Evolutionary conservation across 495 filamentous ascomycete genomes (phyloP).

Genomic region (Trichocladium antarcticum): DNA sequence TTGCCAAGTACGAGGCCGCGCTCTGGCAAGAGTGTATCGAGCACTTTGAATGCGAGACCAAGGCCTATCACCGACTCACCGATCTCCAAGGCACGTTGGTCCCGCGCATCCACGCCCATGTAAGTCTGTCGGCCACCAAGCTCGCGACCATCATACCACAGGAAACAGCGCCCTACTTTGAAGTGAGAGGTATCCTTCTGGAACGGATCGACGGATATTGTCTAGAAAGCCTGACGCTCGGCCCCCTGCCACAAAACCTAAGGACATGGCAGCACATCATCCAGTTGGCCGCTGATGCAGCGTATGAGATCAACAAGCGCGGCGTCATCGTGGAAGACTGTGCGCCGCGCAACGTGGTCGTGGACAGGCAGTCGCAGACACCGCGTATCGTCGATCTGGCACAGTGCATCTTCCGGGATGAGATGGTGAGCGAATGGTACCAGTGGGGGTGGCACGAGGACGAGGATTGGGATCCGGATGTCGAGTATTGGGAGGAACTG

Average conservation of each 20-base stretch:
- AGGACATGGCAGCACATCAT: constrained; percentile 3
- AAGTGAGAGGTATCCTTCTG: constrained; percentile 4
- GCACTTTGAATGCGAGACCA: constrained; percentile 7
- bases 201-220: constrained; percentile 5
- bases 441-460: neutral
- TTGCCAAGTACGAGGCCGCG: constrained; percentile 7
- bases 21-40: constrained; percentile 3
- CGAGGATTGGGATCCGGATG: constrained; percentile 5
- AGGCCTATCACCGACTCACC: constrained; percentile 4
- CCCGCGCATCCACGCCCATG: neutral
- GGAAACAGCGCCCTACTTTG: constrained; percentile 3
- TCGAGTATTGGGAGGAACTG: constrained; percentile 7
- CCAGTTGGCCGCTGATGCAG: constrained; percentile 4
- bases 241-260: neutral
- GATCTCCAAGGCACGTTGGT: neutral
- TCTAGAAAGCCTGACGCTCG: neutral
- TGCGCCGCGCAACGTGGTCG: constrained; percentile 3
- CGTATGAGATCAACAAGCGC: constrained; percentile 4
- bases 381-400: constrained; percentile 7
- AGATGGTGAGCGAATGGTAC: constrained; percentile 2
- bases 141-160: neutral
- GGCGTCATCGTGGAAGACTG: constrained; percentile 3
- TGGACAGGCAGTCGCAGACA: constrained; percentile 5
- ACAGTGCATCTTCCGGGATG: constrained; percentile 1
- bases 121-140: constrained; percentile 2